These are phyloP conservation scores for Claviceps purpurea DNA, from an alignment of 2,329 filamentous ascomycete genomes.

Conservation along the genomic window DNA sequence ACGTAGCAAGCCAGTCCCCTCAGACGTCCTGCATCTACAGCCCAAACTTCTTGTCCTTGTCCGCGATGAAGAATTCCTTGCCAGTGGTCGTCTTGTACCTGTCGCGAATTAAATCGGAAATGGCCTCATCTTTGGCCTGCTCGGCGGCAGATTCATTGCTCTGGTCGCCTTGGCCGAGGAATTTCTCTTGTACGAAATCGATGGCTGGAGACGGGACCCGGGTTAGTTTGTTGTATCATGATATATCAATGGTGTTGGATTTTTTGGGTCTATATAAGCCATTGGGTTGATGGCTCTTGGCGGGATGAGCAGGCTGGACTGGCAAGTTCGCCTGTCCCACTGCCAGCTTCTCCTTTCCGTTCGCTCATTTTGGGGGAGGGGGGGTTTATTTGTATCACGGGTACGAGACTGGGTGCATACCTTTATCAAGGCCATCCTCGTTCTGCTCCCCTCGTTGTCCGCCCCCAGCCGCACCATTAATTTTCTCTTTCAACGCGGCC, in stretches of 20 bases:
- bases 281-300: too few relatives aligned
- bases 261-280: background rate
- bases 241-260: background rate
- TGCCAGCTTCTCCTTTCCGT: background rate
- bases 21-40: background rate
- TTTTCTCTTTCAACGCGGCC: constrained; percentile 55
- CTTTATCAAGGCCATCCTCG: constrained; percentile 72
- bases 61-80: constrained; percentile 53
- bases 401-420: constrained; percentile 24
- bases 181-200: constrained; percentile 65
- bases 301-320: too few relatives aligned
- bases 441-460: constrained; percentile 66
- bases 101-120: constrained; percentile 56
- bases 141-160: constrained; percentile 60
- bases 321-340: too few relatives aligned
- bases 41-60: constrained; percentile 42
- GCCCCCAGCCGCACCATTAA: constrained; percentile 60
- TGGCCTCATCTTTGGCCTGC: constrained; percentile 73
- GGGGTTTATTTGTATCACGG: too few relatives aligned
- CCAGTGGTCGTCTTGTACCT: constrained; percentile 60
- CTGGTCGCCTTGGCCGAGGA: constrained; percentile 58
- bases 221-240: background rate
- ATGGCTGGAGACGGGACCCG: constrained; percentile 36
- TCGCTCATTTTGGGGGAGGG: background rate
- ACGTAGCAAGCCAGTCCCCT: too few relatives aligned